Base-by-base conservation (phyloP, 192 early-diverging fungal genomes). In the Gaertneriomyces semiglobifer region DNA sequence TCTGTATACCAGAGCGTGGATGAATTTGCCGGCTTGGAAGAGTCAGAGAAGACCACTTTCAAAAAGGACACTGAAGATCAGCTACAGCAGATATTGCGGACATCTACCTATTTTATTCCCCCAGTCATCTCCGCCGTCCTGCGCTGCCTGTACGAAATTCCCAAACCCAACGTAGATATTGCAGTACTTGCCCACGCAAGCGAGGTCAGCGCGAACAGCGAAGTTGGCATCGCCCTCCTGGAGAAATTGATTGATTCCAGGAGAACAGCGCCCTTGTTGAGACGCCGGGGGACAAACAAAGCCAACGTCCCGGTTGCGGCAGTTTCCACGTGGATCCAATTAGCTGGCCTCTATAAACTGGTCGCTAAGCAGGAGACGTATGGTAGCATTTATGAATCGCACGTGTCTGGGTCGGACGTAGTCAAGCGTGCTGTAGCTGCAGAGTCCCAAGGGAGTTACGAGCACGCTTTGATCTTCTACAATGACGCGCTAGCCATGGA, bases 341-440 rank as follows among this genome's bases (percentile, higher is more conserved):
- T 90, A 1, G 83, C 89, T 2, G 18, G 62, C 4, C 59, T 90
- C 3, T 92, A 87, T 65, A 88, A 88, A 57, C 77, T 75, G 0
- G 76, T 92, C 16, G 82, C 83, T 52, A 75, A 83, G 38, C 66
- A 75, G 47, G 89, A 92, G 44, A 69, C 89, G 4, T 90, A 85
- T 64, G 74, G 83, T 5, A 16, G 20, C 12, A 38, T 90, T 9
- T 88, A 85, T 69, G 81, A 87, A 51, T 38, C 16, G 4, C 18
- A 33, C 5, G 55, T 57, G 39, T 57, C 55, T 39, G 12, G 19
- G 20, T 38, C 6, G 5, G 20, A 16, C 4, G n/a, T 25, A 4
- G 16, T 57, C 16, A 19, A 33, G 81, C 79, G 76, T 19, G 90
- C 89, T 14, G 84, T 90, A 19, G 69, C 79, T 16, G 79, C 84